These are phyloP conservation scores for Leucosporidium creatinivorum DNA, from an alignment of 768 basidiomycete genomes.

Conservation along the genomic window DNA sequence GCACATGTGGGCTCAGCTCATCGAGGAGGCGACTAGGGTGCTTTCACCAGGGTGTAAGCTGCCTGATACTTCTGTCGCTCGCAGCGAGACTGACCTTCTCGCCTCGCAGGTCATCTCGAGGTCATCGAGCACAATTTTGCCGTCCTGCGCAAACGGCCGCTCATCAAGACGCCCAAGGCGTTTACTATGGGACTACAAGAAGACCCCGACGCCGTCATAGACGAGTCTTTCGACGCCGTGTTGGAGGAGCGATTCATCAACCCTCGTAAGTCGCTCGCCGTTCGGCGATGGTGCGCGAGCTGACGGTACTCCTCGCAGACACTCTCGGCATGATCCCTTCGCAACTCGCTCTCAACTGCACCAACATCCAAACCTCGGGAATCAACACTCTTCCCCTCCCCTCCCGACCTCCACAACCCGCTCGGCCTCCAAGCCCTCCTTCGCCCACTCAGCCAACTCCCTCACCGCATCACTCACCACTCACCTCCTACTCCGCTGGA, in stretches of 20 bases:
- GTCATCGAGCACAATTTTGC: neutral
- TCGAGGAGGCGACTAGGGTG: neutral
- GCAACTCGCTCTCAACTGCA: neutral
- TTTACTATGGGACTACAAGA: neutral
- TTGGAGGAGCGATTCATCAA: neutral
- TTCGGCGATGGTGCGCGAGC: too few relatives aligned
- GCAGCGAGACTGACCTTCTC: too few relatives aligned
- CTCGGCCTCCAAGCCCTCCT: too few relatives aligned
- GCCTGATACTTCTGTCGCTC: too few relatives aligned
- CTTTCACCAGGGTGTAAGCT: neutral
- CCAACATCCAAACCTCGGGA: neutral
- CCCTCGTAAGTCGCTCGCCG: neutral
- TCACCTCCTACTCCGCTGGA: too few relatives aligned
- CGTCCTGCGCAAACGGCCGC: neutral
- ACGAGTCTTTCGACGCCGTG: neutral
- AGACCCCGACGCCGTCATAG: neutral
- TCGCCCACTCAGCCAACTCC: too few relatives aligned
- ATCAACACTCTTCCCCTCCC: too few relatives aligned
- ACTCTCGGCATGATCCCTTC: neutral
- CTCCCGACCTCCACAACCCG: too few relatives aligned
- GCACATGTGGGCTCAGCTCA: neutral
- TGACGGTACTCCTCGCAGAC: too few relatives aligned
- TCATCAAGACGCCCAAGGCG: neutral
- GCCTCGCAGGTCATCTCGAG: neutral
- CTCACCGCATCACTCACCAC: too few relatives aligned